Conservation (phyloP, 345 rosid genomes). For the Corymbia maculata region DNA sequence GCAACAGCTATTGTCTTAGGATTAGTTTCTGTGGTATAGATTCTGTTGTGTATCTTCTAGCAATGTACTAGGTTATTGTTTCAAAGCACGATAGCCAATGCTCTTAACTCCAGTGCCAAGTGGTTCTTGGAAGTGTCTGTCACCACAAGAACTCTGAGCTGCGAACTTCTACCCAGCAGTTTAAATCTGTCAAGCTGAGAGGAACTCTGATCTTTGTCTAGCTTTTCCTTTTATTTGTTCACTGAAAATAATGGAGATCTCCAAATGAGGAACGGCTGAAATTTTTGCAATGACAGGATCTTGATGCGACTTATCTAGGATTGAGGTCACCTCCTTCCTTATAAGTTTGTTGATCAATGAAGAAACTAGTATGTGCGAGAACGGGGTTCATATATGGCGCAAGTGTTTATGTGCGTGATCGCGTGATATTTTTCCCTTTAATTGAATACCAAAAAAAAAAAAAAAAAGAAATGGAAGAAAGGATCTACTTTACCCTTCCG, state of each 20-base stretch:
- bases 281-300: background rate
- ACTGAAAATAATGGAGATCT: background rate
- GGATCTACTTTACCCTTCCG: background rate
- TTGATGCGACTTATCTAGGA: background rate
- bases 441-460: background rate
- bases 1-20: background rate
- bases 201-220: background rate
- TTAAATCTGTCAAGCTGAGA: background rate
- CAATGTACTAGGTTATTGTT: background rate
- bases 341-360: background rate
- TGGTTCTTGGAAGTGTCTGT: background rate
- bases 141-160: background rate
- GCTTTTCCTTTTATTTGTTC: background rate
- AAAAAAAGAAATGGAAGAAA: background rate
- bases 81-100: background rate
- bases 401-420: background rate
- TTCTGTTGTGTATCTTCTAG: background rate
- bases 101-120: no score
- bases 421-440: background rate
- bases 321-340: background rate
- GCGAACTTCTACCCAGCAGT: background rate
- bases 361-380: background rate
- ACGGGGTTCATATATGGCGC: background rate
- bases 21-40: background rate
- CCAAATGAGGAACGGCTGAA: background rate